Conservation (phyloP, 1,139 yeast genomes). For the Arxiozyma slooffiae region DNA sequence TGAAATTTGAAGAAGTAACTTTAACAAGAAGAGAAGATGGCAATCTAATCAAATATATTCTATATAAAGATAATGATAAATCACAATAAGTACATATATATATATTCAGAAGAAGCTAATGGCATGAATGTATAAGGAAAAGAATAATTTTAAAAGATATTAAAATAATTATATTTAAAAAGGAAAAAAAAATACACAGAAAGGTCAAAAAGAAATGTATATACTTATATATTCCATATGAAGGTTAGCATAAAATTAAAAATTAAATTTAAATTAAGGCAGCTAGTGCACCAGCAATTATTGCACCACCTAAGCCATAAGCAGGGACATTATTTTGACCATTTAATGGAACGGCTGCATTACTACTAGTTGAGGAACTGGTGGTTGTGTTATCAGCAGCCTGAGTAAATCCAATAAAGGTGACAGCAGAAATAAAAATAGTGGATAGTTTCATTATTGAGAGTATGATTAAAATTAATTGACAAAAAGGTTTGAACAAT, state of each 20-base stretch:
- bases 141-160: background rate
- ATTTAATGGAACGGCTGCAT: constrained; percentile 4
- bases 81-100: background rate
- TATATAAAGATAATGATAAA: constrained; percentile 16
- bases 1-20: constrained; percentile 23
- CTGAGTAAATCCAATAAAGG: constrained; percentile 5
- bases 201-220: background rate
- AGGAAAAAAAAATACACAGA: background rate
- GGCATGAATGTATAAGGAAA: background rate
- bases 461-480: background rate
- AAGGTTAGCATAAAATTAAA: background rate
- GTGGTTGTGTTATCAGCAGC: constrained; percentile 6
- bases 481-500: background rate
- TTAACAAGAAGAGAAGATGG: constrained; percentile 22
- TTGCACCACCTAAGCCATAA: constrained; percentile 7
- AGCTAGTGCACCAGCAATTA: constrained; percentile 9
- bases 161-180: background rate
- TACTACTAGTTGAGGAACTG: background rate
- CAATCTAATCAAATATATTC: constrained; percentile 22
- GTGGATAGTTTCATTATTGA: constrained; percentile 9
- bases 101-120: background rate
- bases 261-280: constrained; percentile 2
- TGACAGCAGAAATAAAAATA: constrained; percentile 7
- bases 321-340: constrained; percentile 6
- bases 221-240: background rate